phyloP scores from a whole-genome alignment of 1,139 yeast species.

The Kodamaea ohmeri region DNA sequence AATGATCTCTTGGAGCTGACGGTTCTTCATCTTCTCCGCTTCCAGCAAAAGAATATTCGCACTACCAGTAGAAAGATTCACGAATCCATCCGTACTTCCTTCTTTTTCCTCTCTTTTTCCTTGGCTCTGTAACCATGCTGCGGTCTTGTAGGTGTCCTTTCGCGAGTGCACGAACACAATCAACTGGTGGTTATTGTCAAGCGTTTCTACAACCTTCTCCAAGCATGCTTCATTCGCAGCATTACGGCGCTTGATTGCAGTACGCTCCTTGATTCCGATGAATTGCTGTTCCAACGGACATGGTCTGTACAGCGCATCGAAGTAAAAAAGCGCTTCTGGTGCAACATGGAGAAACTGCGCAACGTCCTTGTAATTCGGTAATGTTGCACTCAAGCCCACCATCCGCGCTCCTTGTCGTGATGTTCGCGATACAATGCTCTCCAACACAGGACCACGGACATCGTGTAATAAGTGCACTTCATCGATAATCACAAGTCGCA shows the following conservation, averaged over 20 bases:
- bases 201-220: constrained; percentile 72
- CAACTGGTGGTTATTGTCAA: constrained; percentile 60
- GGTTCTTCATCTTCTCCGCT: constrained; percentile 52
- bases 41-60: constrained; percentile 61
- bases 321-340: constrained; percentile 63
- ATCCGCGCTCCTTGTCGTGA: constrained; percentile 56
- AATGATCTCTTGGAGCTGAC: constrained; percentile 57
- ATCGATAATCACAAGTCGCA: constrained; percentile 78
- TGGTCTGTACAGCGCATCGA: constrained; percentile 83
- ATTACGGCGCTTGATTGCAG: constrained; percentile 70
- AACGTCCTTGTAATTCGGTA: constrained; percentile 88
- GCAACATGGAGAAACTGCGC: constrained; percentile 77
- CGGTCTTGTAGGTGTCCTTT: constrained; percentile 86
- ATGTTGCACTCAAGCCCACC: constrained; percentile 89
- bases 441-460: constrained; percentile 93
- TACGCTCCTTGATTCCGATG: constrained; percentile 83
- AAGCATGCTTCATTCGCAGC: constrained; percentile 93
- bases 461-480: constrained; percentile 93
- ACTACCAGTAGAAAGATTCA: constrained; percentile 52
- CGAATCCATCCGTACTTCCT: constrained; percentile 43
- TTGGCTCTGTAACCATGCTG: constrained; percentile 54
- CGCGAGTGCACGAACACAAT: constrained; percentile 93
- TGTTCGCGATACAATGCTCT: constrained; percentile 79
- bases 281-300: constrained; percentile 90
- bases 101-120: constrained; percentile 31